phyloP scores from a whole-genome alignment of 2,329 filamentous ascomycete genomes.

The Rachicladosporium sp. region DNA sequence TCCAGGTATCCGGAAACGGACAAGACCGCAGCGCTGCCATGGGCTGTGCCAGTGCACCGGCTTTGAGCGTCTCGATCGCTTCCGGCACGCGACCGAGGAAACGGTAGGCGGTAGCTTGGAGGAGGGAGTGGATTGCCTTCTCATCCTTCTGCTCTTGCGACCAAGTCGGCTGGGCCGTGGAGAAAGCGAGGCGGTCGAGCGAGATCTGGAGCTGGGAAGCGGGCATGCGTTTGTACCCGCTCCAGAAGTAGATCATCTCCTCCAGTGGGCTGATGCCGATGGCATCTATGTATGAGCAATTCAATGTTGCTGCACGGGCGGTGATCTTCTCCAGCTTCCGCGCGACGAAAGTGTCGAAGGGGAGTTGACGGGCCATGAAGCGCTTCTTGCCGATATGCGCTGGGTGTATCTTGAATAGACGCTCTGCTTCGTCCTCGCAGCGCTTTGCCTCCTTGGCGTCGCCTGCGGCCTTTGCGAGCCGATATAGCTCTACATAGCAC shows the following conservation, averaged over 20 bases:
- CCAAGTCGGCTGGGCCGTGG: conserved; percentile 12
- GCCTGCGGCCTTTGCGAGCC: conserved; percentile 39
- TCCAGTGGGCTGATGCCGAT: conserved; percentile 68
- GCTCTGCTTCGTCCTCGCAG: conserved; percentile 43
- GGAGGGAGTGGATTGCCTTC: conserved; percentile 51
- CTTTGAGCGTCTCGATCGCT: conserved; percentile 51
- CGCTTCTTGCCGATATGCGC: conserved; percentile 70
- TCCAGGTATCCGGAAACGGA: conserved; percentile 47
- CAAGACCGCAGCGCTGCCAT: conserved; percentile 16
- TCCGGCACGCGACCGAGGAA: conserved; percentile 45
- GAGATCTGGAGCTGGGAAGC: conserved; percentile 51
- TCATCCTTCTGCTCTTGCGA: conserved; percentile 42
- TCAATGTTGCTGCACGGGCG: conserved; percentile 54
- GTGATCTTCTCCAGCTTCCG: conserved; percentile 87
- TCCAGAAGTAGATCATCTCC: conserved; percentile 94
- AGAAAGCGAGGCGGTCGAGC: conserved; percentile 52
- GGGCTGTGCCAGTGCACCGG: conserved; percentile 49
- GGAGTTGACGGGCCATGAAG: conserved; percentile 79
- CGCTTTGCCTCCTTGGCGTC: conserved; percentile 34
- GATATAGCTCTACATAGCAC: conserved; percentile 70
- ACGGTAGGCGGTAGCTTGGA: conserved; percentile 54
- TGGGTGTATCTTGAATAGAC: conserved; percentile 59
- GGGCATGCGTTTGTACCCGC: conserved; percentile 72
- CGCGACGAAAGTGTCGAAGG: conserved; percentile 74
- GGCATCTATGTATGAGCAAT: conserved; percentile 62